Evolutionary conservation across 257 asterid species (phyloP).

Genomic region (Orobanche coerulescens): DNA sequence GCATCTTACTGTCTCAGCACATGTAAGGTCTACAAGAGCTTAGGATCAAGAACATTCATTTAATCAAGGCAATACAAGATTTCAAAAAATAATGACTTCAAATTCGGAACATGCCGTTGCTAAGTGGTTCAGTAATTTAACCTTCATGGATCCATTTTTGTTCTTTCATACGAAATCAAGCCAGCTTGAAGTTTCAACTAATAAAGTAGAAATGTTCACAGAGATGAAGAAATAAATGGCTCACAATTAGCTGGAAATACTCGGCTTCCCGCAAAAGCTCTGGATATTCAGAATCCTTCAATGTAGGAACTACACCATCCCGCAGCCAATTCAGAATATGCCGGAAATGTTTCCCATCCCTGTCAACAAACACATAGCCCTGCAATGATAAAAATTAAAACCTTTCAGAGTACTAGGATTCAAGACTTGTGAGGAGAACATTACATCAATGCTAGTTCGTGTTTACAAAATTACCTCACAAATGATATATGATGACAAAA

Average conservation of each 20-base stretch:
- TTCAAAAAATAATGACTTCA: background rate
- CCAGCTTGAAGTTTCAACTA: too few relatives aligned
- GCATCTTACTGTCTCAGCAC: background rate
- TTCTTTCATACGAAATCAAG: too few relatives aligned
- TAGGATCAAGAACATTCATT: background rate
- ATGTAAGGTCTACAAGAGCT: conserved; percentile 6
- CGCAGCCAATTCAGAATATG: conserved; percentile 91
- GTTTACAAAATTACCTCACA: background rate
- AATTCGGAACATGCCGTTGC: too few relatives aligned
- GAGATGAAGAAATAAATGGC: conserved; percentile 16
- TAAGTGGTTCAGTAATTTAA: too few relatives aligned
- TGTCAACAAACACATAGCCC: conserved; percentile 88
- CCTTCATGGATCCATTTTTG: too few relatives aligned
- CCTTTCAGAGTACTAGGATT: background rate
- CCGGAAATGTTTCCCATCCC: conserved; percentile 89
- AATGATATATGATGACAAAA: background rate
- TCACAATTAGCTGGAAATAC: conserved; percentile 86
- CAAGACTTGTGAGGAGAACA: background rate
- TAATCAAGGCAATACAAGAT: background rate
- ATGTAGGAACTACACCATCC: conserved; percentile 70
- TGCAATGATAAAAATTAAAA: conserved; percentile 33
- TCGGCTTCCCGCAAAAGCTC: conserved; percentile 87
- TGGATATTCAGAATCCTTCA: conserved; percentile 55
- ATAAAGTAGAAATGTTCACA: too few relatives aligned
- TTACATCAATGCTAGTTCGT: background rate